Evolutionary conservation across 305 asterid species (phyloP).

Genomic region (Coffea humblotiana): DNA sequence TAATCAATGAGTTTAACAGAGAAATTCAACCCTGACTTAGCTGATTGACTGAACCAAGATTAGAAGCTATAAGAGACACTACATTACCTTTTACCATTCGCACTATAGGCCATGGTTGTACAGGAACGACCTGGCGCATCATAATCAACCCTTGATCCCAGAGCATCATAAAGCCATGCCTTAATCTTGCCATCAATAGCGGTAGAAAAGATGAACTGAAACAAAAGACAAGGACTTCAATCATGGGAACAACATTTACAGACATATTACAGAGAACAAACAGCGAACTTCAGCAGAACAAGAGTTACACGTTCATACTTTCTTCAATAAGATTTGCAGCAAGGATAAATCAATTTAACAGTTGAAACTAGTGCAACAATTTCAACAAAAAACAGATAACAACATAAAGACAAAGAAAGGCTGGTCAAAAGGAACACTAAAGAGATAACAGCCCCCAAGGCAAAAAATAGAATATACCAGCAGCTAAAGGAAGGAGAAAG

Average conservation of each 20-base stretch:
- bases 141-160: slow-evolving; percentile 75
- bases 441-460: neutral
- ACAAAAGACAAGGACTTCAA: slow-evolving; percentile 22
- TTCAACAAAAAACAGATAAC: neutral
- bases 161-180: slow-evolving; percentile 76
- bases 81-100: slow-evolving; percentile 74
- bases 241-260: slow-evolving; percentile 1
- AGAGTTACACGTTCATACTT: neutral
- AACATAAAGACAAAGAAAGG: neutral
- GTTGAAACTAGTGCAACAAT: neutral
- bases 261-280: neutral
- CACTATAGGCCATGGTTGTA: slow-evolving; percentile 76
- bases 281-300: neutral
- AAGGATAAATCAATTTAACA: neutral
- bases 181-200: slow-evolving; percentile 80
- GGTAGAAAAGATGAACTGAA: slow-evolving; percentile 72
- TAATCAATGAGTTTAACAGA: neutral
- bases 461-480: neutral
- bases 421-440: neutral
- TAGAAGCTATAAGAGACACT: slow-evolving; percentile 7
- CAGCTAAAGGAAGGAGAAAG: neutral
- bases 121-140: slow-evolving; percentile 82
- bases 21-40: neutral
- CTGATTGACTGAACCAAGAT: neutral
- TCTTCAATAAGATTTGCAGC: neutral